Evolutionary conservation across 306 rosid genomes (phyloP).

Genomic region (Fagus crenata): DNA sequence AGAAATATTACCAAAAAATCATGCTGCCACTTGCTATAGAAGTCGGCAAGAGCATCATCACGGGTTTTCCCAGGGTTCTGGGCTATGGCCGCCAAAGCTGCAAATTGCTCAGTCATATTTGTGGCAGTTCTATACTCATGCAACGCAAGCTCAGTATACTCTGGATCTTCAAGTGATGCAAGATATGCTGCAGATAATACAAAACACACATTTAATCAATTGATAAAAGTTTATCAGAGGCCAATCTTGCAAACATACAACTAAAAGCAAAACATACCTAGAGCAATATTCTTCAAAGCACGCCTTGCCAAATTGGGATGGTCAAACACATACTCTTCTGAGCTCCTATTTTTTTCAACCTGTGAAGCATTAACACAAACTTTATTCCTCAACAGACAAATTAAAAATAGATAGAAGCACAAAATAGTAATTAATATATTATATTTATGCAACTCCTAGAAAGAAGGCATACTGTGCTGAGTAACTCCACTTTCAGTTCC

Average conservation of each 20-base stretch:
- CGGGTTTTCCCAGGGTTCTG: constrained; percentile 88
- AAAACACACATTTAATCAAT: constrained; percentile 21
- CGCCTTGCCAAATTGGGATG: constrained; percentile 85
- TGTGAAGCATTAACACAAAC: constrained; percentile 35
- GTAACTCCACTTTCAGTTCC: constrained; percentile 75
- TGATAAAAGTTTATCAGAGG: constrained; percentile 21
- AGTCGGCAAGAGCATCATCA: constrained; percentile 81
- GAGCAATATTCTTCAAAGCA: constrained; percentile 85
- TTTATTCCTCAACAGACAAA: constrained; percentile 7
- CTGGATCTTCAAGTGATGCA: constrained; percentile 64
- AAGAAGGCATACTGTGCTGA: constrained; percentile 52
- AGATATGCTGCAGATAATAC: constrained; percentile 68
- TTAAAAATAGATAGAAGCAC: constrained; percentile 15
- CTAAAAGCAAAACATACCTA: constrained; percentile 51
- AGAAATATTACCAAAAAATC: constrained; percentile 68
- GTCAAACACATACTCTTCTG: constrained; percentile 65
- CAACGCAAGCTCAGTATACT: constrained; percentile 49
- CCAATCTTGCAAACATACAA: constrained; percentile 15
- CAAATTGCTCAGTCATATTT: constrained; percentile 97
- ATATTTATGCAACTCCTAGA: constrained; percentile 25
- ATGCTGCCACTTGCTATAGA: constrained; percentile 85
- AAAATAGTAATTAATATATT: constrained; percentile 21
- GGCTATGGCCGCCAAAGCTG: constrained; percentile 86
- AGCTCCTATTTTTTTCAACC: constrained; percentile 74
- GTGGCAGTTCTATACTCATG: constrained; percentile 77